Evolutionary conservation across 805 yeast species (phyloP).

Genomic region (Wickerhamiella kurtzmanii): DNA sequence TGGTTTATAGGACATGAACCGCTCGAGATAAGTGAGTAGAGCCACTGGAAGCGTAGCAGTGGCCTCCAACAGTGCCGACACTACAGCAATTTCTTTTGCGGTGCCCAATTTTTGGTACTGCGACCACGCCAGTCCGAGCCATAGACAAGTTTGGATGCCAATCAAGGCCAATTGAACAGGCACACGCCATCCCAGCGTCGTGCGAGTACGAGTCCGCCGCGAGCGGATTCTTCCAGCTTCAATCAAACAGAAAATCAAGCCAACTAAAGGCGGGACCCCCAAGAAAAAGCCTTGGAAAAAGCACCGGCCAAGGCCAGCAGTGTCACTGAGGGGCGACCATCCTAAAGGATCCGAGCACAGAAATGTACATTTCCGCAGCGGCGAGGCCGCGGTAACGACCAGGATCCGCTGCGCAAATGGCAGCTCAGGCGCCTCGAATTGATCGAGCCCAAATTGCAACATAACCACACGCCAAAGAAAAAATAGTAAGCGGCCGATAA

Average conservation of each 20-base stretch:
- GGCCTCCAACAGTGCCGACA: slow-evolving; percentile 30
- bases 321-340: slow-evolving; percentile 9
- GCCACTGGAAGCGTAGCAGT: slow-evolving; percentile 39
- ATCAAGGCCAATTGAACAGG: slow-evolving; percentile 16
- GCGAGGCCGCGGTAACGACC: background rate
- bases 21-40: slow-evolving; percentile 56
- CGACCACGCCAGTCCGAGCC: slow-evolving; percentile 9
- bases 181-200: slow-evolving; percentile 17
- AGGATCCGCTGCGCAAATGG: background rate
- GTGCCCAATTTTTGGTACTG: slow-evolving; percentile 14
- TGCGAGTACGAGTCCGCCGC: slow-evolving; percentile 14
- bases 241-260: slow-evolving; percentile 21
- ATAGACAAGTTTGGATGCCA: slow-evolving; percentile 13
- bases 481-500: too few relatives aligned
- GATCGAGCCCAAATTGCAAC: background rate
- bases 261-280: slow-evolving; percentile 21
- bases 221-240: slow-evolving; percentile 19
- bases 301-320: slow-evolving; percentile 26
- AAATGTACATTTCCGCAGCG: background rate
- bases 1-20: slow-evolving; percentile 49
- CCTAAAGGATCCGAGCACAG: slow-evolving; percentile 12
- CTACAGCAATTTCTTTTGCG: slow-evolving; percentile 22
- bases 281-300: slow-evolving; percentile 27
- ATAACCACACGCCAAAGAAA: background rate
- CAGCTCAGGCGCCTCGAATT: background rate